Evolutionary conservation across 331 rosid genomes (phyloP), one percentile per base, ranked within the genome.

Genomic region (Spiraea crenata): DNA sequence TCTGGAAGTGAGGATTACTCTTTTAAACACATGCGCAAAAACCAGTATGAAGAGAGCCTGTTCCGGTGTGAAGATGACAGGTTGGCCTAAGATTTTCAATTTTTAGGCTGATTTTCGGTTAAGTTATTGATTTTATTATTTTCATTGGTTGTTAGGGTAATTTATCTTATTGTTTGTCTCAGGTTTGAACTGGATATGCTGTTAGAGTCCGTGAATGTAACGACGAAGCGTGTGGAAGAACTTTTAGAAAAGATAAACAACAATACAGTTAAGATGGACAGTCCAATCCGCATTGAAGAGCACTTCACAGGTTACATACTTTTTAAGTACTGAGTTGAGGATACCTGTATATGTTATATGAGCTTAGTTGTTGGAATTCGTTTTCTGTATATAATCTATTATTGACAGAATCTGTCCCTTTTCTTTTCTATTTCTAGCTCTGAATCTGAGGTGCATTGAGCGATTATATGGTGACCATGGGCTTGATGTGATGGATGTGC

Each of bases 1-100:
- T 95, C 99, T 62, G 99, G 99, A 77, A 95, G 99, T 52, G 99
- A 95, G 83, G 99, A 95, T 78, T 95, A 95, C 80, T 95, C 99
- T 74, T 95, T 95, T 67, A 95, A 95, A 83, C 99, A 95, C 80
- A 95, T 95, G 99, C 99, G 99, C 73, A 95, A 95, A 86, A 95
- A 95, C 80, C 99, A 95, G 80, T 95, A 95, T 72, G 99, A 95
- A 82, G 99, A 95, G 82, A 95, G 99, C 74, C 84, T 95, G 84
- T 95, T 95, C 74, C 89, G 98, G 77, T 95, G 99, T 19, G 99
- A 95, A 85, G 99, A 95, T 82, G 99, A 95, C 87, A 95, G 99
- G 99, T 95, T 57, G 57, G 50, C 55, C 67, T 42, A 16, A 73
- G 63, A 67, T 80, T 70, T 58, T 63, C 61, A 46, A 9, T 59